A percentile compares a stretch with the other conserved stretches of the same genome.
Evolutionary conservation across 352 stramenopile species (phyloP).

Genomic region (Salisapilia sapeloensis): DNA sequence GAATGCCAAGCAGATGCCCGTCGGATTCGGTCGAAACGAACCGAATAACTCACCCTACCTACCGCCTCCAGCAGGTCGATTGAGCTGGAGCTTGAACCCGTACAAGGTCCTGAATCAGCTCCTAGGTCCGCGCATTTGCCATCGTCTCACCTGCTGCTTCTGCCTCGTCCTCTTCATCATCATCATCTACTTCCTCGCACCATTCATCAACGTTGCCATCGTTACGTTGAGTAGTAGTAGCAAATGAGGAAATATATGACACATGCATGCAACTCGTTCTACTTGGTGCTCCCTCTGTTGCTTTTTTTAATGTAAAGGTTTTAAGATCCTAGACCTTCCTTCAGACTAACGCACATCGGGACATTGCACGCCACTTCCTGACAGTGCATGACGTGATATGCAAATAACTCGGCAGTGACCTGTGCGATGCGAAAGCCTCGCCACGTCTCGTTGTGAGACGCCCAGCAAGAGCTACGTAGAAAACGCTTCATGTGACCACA

Average conservation of each 20-base stretch:
- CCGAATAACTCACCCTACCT: conserved; percentile 89
- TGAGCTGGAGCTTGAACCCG: conserved; percentile 85
- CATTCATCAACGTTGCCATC: conserved; percentile 73
- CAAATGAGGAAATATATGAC: conserved; percentile 6
- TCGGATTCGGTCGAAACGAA: conserved; percentile 70
- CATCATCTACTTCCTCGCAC: conserved; percentile 72
- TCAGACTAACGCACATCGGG: conserved; percentile 9
- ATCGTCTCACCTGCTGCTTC: conserved; percentile 68
- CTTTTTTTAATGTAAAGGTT: too few species aligned
- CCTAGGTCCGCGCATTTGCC: conserved; percentile 74
- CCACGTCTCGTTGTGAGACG: conserved; percentile 40
- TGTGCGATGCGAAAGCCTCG: conserved; percentile 20
- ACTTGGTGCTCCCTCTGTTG: too few species aligned
- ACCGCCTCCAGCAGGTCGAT: conserved; percentile 71
- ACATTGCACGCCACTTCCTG: conserved; percentile 5
- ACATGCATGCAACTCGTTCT: too few species aligned
- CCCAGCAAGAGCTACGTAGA: conserved; percentile 44
- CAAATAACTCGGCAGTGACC: conserved; percentile 28
- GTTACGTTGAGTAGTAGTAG: conserved; percentile 38
- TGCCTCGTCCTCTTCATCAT: conserved; percentile 78
- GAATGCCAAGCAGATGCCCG: conserved; percentile 52
- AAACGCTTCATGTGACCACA: conserved; percentile 53
- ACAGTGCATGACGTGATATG: conserved; percentile 30
- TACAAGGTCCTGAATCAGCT: conserved; percentile 83
- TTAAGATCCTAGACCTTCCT: too few species aligned